Base-by-base conservation (phyloP, 176 grass and related monocot genomes). In the Phyllostachys edulis region DNA sequence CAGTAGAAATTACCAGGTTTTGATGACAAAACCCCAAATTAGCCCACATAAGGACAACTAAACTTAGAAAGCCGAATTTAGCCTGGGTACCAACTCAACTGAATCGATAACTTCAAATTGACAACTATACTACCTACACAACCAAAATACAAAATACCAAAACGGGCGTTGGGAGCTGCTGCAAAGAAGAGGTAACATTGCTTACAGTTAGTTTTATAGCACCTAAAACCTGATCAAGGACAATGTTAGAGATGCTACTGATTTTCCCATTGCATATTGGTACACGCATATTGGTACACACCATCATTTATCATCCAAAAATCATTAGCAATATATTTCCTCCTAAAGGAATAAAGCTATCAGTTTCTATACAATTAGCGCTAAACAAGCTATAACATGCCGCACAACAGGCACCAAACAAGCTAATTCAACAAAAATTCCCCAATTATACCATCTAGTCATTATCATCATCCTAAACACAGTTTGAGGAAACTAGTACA, bases 361-460 rank as follows among this genome's bases (percentile, higher is more conserved):
- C 38, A 79, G 27, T 80, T 75, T 78, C 63, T 90, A 75, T 90
- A 87, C 89, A 90, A 80, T 80, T 84, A 80, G 34, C 1, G 4
- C 69, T 87, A 90, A 49, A 55, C 55, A 75, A 78, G 49, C 49
- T 55, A 73, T 37, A 71, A 62, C 65, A 73, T 73, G 56, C 73
- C 62, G 68, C 41, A 44, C 36, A 68, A 77, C 52, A 77, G 55
- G 49, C 40, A 75, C 37, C 51, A 75, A 67, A 68, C 10, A 74
- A 61, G 16, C 71, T 74, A 84, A 83, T 71, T n/a, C 29, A 82
- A 20, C 51, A 77, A 88, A 83, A 67, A 80, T 26, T 79, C 9
- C 63, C 61, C 61, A 69, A 79, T 90, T 87, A 83, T 73, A 83
- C 84, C 74, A 87, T 81, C 63, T 89, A 85, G 27, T n/a, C 69